Evolutionary conservation across 371 early-diverging fungal species (phyloP), one percentile per base, ranked within the genome.

Genomic region (Mucor saturninus): DNA sequence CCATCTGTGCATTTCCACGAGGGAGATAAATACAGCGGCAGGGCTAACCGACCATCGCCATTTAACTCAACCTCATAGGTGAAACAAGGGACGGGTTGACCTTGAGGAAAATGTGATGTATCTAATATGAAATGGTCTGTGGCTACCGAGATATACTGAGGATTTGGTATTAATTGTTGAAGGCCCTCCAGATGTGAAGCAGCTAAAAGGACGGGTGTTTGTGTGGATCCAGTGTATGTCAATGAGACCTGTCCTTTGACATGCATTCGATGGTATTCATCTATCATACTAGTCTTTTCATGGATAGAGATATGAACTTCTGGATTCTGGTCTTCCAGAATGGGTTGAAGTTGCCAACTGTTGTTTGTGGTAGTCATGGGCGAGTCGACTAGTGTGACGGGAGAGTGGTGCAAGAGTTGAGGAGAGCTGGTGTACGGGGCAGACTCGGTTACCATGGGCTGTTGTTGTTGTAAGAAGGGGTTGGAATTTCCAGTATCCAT

Each of bases 1-100:
- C 50, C 56, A 0, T 55, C 43, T 0, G 49, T 50, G 4, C 65
- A 65, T 30, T 65, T 65, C 65, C 65, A 65, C 14, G 50, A 54
- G 4, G 65, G 60, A 3, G 26, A 14, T 21, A 65, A 11, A 11
- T 26, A 43, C 0, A 65, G 39, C 2, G 65, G 65, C 3, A 60
- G 26, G 2, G 55, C 48, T 0, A 45, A 15, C 2, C 46, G 46
- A 1, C 15, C 46, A n/a, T 46, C 46, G 13, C 15, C 4, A 13
- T 39, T 56, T 37, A 21, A 39, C 32, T 39, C 32, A 14, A 55
- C 9, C 21, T 56, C 39, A 13, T 56, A 62, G 0, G 51, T 56
- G 29, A 62, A 62, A 15, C 55, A 56, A 4, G 48, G 13, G 11
- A 54, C 35, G 8, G 43, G 26, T 15, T 50, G 4, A 0, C 11